These are phyloP conservation scores for Cucurbita ficifolia DNA, from an alignment of 306 rosid genomes.

Conservation along the genomic window DNA sequence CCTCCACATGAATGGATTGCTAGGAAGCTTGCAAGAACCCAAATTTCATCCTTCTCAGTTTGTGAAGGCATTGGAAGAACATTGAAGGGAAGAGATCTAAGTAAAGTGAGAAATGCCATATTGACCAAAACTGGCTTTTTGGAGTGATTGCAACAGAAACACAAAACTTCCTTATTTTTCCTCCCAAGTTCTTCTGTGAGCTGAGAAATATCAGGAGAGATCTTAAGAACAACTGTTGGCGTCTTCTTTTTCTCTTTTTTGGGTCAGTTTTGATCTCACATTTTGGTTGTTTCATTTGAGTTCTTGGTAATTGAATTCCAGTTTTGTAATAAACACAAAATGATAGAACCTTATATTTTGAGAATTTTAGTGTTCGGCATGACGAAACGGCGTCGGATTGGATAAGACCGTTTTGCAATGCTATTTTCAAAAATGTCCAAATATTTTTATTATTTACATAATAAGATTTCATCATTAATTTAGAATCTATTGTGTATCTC, in stretches of 20 bases:
- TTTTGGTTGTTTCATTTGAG: background rate
- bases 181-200: background rate
- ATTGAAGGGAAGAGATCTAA: conserved; percentile 91
- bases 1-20: conserved; percentile 98
- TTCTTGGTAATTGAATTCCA: background rate
- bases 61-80: conserved; percentile 90
- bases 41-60: conserved; percentile 81
- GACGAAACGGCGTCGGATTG: background rate
- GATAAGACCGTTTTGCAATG: background rate
- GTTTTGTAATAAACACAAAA: conserved; percentile 1
- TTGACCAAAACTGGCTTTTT: conserved; percentile 84
- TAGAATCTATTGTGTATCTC: too few relatives aligned
- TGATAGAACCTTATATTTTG: background rate
- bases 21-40: conserved; percentile 71
- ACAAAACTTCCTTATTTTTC: too few relatives aligned
- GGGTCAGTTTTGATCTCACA: background rate
- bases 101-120: conserved; percentile 75
- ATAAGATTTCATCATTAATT: too few relatives aligned
- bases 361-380: background rate
- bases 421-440: too few relatives aligned
- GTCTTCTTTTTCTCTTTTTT: background rate
- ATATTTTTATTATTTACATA: too few relatives aligned
- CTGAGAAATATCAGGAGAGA: background rate
- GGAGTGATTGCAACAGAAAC: conserved; percentile 32
- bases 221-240: background rate